phyloP scores from a whole-genome alignment of 2,329 filamentous ascomycete genomes.

The Zasmidium cellare region DNA sequence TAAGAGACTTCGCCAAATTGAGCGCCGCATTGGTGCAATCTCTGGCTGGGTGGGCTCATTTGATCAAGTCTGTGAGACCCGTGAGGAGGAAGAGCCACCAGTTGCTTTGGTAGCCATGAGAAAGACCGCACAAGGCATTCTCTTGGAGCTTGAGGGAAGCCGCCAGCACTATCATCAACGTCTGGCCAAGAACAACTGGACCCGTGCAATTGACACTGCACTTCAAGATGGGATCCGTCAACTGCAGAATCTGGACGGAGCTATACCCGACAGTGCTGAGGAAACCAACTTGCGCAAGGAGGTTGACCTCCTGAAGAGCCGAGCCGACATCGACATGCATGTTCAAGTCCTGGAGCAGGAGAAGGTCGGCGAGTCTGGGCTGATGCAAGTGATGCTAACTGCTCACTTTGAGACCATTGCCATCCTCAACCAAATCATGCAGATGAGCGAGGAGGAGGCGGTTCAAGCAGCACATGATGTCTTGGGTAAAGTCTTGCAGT shows the following conservation, averaged over 20 bases:
- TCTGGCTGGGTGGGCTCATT: slow-evolving; percentile 93
- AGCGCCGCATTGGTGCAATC: slow-evolving; percentile 81
- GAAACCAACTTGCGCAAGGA: slow-evolving; percentile 73
- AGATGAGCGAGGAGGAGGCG: slow-evolving; percentile 81
- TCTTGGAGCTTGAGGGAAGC: slow-evolving; percentile 85
- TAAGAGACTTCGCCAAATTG: slow-evolving; percentile 78
- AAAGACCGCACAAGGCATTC: slow-evolving; percentile 83
- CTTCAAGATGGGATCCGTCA: slow-evolving; percentile 81
- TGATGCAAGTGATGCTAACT: slow-evolving; percentile 79
- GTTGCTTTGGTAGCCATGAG: slow-evolving; percentile 72
- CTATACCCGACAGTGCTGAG: slow-evolving; percentile 58
- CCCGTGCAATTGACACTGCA: slow-evolving; percentile 81
- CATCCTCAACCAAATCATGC: slow-evolving; percentile 76
- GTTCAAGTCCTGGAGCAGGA: slow-evolving; percentile 80
- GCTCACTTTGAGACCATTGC: slow-evolving; percentile 91
- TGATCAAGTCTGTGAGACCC: slow-evolving; percentile 73
- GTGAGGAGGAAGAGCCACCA: slow-evolving; percentile 67
- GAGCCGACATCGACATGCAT: slow-evolving; percentile 78
- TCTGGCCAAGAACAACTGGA: slow-evolving; percentile 80
- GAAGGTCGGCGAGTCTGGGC: slow-evolving; percentile 72
- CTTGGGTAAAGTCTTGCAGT: slow-evolving; percentile 74
- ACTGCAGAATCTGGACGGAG: slow-evolving; percentile 67
- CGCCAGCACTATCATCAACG: slow-evolving; percentile 87
- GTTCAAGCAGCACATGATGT: slow-evolving; percentile 75
- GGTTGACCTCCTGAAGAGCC: slow-evolving; percentile 79